Conservation (phyloP, 2,329 filamentous ascomycete genomes). For the Venturia carpophila region DNA sequence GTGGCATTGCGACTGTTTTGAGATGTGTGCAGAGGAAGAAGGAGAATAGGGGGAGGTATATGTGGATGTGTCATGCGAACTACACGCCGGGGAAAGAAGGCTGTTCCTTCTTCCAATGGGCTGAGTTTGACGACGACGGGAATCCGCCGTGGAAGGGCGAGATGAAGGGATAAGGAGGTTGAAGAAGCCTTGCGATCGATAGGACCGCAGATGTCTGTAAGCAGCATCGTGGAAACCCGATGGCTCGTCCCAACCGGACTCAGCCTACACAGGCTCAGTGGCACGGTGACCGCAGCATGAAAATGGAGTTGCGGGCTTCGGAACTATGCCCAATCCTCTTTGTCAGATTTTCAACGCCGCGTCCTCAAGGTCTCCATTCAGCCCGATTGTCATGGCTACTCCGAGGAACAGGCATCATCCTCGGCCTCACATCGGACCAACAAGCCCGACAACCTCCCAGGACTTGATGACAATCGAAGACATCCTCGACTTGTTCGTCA, state of each 20-base stretch:
- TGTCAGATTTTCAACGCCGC: neutral
- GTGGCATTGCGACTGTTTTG: slow-evolving; percentile 59
- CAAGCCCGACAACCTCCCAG: neutral
- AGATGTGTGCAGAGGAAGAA: slow-evolving; percentile 72
- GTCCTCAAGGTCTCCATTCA: neutral
- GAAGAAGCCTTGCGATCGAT: neutral
- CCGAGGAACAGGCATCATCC: neutral
- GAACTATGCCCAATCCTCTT: neutral
- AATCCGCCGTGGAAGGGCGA: slow-evolving; percentile 56
- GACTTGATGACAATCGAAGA: neutral
- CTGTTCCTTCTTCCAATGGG: slow-evolving; percentile 74
- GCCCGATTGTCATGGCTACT: neutral
- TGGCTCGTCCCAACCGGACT: neutral
- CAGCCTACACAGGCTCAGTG: neutral
- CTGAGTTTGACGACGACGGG: slow-evolving; percentile 77
- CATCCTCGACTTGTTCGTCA: neutral
- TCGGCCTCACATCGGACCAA: neutral
- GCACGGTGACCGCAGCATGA: neutral
- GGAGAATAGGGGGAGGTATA: slow-evolving; percentile 71
- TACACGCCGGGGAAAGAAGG: slow-evolving; percentile 57
- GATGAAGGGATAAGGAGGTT: neutral
- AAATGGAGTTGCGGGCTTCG: neutral
- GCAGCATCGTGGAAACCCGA: neutral
- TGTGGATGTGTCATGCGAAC: slow-evolving; percentile 86
- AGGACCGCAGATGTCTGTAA: neutral